These are phyloP conservation scores for Hortaea werneckii DNA, from an alignment of 2,329 filamentous ascomycete genomes.

Conservation along the genomic window DNA sequence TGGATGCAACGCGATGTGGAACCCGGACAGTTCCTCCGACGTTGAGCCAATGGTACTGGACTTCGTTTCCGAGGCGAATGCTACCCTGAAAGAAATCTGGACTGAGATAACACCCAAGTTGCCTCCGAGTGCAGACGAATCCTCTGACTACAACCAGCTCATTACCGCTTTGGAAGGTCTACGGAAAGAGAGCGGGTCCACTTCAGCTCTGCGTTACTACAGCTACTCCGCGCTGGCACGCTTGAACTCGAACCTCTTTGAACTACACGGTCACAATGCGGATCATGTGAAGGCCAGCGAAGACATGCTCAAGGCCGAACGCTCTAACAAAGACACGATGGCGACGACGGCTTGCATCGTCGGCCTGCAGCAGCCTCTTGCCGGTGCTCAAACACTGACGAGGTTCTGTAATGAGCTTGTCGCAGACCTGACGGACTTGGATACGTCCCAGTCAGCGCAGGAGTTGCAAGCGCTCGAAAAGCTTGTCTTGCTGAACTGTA, in stretches of 20 bases:
- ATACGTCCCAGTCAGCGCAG: conserved; percentile 25
- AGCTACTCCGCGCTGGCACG: conserved; percentile 29
- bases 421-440: conserved; percentile 46
- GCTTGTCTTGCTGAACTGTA: conserved; percentile 44
- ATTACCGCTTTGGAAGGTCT: conserved; percentile 6
- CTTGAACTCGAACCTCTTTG: conserved; percentile 30
- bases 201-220: conserved; percentile 29
- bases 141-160: conserved; percentile 1
- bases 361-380: conserved; percentile 39
- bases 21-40: conserved; percentile 25
- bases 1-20: conserved; percentile 45
- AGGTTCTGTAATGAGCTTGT: conserved; percentile 51
- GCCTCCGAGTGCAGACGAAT: not conserved
- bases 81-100: conserved; percentile 35
- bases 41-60: conserved; percentile 44
- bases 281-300: conserved; percentile 28
- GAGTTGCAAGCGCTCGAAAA: conserved; percentile 29
- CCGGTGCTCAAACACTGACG: conserved; percentile 37
- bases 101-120: conserved; percentile 2
- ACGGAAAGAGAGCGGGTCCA: not conserved
- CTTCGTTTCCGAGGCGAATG: conserved; percentile 42
- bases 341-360: conserved; percentile 38
- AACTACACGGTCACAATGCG: conserved; percentile 31
- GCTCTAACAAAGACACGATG: conserved; percentile 34
- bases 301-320: conserved; percentile 20